Evolutionary conservation across 306 rosid species (phyloP).

Genomic region (Oxytropis ochrocephala): DNA sequence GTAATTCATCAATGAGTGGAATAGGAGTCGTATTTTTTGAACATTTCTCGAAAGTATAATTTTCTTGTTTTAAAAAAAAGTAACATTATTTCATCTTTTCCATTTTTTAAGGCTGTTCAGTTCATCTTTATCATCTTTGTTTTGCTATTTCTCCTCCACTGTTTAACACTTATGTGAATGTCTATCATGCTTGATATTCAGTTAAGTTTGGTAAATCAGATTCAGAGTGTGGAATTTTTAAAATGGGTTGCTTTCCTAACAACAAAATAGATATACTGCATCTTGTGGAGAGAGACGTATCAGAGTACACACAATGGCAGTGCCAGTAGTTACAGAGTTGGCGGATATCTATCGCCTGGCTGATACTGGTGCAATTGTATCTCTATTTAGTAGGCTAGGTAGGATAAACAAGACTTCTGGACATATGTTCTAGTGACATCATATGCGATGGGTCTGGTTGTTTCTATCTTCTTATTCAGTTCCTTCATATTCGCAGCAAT

Average conservation of each 20-base stretch:
- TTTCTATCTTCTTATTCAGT: constrained; percentile 20
- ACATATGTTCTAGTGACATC: constrained; percentile 8
- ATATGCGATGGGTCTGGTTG: constrained; percentile 13
- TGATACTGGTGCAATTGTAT: constrained; percentile 84
- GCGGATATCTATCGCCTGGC: constrained; percentile 85
- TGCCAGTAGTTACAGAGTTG: constrained; percentile 84
- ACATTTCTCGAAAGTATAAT: not conserved
- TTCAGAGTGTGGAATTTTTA: constrained; percentile 1
- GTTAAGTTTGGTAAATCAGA: constrained; percentile 12
- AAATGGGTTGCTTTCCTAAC: constrained; percentile 44
- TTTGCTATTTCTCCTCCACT: constrained; percentile 3
- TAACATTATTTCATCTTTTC: not conserved
- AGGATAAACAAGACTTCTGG: constrained; percentile 17
- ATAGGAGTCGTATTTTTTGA: too few species aligned
- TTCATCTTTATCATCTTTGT: constrained; percentile 16
- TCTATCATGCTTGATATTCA: constrained; percentile 13
- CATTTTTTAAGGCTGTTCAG: not conserved
- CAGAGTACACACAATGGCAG: constrained; percentile 93
- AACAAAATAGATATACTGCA: constrained; percentile 74
- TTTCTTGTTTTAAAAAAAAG: not conserved
- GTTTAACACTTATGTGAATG: not conserved
- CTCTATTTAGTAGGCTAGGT: constrained; percentile 85
- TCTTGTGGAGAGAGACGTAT: constrained; percentile 99
- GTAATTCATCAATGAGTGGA: too few species aligned
- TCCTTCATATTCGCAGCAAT: constrained; percentile 63